Conservation (phyloP, 768 basidiomycete genomes). For the Podaxis rugospora region DNA sequence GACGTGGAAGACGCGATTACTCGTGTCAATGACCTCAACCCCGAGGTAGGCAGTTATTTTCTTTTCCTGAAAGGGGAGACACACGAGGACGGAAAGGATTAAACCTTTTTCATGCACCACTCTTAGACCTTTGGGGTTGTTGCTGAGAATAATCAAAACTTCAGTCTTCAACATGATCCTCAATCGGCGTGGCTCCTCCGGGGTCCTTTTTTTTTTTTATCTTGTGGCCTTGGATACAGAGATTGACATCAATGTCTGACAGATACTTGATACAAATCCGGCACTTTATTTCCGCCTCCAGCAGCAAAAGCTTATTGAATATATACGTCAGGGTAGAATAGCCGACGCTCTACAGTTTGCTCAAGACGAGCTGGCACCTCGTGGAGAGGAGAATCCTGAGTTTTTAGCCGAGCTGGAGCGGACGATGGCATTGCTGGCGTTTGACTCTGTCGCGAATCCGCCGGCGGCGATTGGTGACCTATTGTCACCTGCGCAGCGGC, state of each 20-base stretch:
- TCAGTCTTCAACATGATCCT: constrained; percentile 95
- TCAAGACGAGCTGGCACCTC: constrained; percentile 88
- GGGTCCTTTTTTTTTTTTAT: constrained; percentile 4
- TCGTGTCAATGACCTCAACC: constrained; percentile 93
- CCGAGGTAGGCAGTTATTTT: constrained; percentile 68
- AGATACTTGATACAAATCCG: constrained; percentile 97
- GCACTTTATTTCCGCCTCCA: constrained; percentile 93
- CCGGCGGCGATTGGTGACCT: constrained; percentile 74
- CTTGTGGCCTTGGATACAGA: constrained; percentile 11
- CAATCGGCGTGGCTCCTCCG: background rate
- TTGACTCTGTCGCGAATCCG: constrained; percentile 57
- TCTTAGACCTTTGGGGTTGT: constrained; percentile 73
- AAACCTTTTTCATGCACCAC: constrained; percentile 96
- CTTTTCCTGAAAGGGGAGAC: constrained; percentile 10
- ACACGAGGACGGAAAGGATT: constrained; percentile 59
- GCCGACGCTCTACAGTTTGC: constrained; percentile 86
- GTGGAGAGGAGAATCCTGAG: constrained; percentile 92
- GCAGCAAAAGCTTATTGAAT: constrained; percentile 94
- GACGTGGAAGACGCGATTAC: constrained; percentile 94
- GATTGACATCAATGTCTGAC: constrained; percentile 16
- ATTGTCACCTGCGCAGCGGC: constrained; percentile 79
- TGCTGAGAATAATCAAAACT: constrained; percentile 89
- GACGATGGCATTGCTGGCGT: constrained; percentile 91
- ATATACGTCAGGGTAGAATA: constrained; percentile 78
- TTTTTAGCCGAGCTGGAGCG: constrained; percentile 89